These are phyloP conservation scores for Maudiozyma humilis DNA, from an alignment of 1,139 yeast genomes.

Conservation along the genomic window DNA sequence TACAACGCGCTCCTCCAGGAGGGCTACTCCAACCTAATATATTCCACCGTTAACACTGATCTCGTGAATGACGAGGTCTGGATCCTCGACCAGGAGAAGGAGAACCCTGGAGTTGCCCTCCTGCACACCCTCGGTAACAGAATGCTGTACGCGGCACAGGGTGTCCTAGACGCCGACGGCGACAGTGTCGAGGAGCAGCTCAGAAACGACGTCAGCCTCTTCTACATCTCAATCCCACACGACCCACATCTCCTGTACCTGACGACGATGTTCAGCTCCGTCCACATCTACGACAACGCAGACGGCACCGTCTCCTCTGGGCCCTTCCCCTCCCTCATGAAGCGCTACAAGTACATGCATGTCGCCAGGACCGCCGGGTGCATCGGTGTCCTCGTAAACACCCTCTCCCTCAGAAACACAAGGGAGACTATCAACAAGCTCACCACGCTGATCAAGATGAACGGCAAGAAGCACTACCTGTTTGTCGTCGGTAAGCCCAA, in stretches of 20 bases:
- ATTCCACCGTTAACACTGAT: constrained; percentile 43
- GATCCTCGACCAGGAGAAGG: constrained; percentile 39
- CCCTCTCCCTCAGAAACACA: constrained; percentile 71
- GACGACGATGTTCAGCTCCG: constrained; percentile 56
- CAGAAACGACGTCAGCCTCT: constrained; percentile 40
- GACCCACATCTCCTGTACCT: constrained; percentile 71
- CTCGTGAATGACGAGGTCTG: constrained; percentile 28
- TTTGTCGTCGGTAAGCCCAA: constrained; percentile 99
- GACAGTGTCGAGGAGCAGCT: constrained; percentile 14
- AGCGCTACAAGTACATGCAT: constrained; percentile 78
- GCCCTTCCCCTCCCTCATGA: constrained; percentile 71
- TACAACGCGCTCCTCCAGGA: constrained; percentile 32
- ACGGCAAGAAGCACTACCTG: constrained; percentile 85
- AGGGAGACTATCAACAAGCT: constrained; percentile 54
- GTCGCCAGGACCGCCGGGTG: constrained; percentile 87
- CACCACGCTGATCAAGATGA: constrained; percentile 50
- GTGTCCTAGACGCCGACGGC: constrained; percentile 5
- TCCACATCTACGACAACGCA: constrained; percentile 43
- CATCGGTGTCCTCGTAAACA: constrained; percentile 82
- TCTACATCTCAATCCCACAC: constrained; percentile 68
- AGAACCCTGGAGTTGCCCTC: constrained; percentile 3
- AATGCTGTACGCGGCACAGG: constrained; percentile 14
- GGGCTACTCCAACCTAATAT: constrained; percentile 39
- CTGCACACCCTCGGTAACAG: constrained; percentile 27
- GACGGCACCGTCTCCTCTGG: constrained; percentile 36